Evolutionary conservation across 768 basidiomycete species (phyloP), one percentile per base, ranked within the genome.

Genomic region (Tremella mesenterica): DNA sequence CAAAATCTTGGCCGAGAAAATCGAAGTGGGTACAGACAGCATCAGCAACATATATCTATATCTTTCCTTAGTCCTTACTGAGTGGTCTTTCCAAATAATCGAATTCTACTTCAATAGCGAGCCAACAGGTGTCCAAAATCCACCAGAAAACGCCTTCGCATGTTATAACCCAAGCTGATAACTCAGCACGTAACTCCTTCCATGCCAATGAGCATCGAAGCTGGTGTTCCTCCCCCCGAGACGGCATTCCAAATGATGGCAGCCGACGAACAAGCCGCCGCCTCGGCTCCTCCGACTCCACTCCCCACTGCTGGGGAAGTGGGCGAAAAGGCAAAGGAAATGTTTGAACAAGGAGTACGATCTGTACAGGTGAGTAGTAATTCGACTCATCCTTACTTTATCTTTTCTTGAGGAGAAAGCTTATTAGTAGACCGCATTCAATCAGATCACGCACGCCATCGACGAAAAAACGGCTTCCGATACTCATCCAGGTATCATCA

Each of bases 381-480:
- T n/a, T n/a, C n/a, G n/a, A n/a, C n/a, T n/a, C n/a, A n/a, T n/a
- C n/a, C n/a, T n/a, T n/a, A n/a, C n/a, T n/a, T n/a, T n/a, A n/a
- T n/a, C n/a, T n/a, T n/a, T n/a, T n/a, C n/a, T n/a, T n/a, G n/a
- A n/a, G n/a, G n/a, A n/a, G n/a, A n/a, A n/a, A n/a, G n/a, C n/a
- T n/a, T n/a, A n/a, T n/a, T n/a, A n/a, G 12, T 16, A 48, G 47
- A 29, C 20, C 10, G 29, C 47, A 27, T 48, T 48, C 47, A 48
- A 27, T 10, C 18, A 27, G n/a, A 18, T 71, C 49, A 67, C 65
- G 2, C 43, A 58, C 53, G 62, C 62, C n/a, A 69, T 71, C 49
- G 68, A 72, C 46, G 60, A 67, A 45, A 64, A 60, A 54, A 72
- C 70, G 21, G 58, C 65, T n/a, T 58, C 65, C 5, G 52, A 59